phyloP scores from a whole-genome alignment of 225 moss, liverwort and hornwort genomes.

The Pseudisothecium myosuroides region DNA sequence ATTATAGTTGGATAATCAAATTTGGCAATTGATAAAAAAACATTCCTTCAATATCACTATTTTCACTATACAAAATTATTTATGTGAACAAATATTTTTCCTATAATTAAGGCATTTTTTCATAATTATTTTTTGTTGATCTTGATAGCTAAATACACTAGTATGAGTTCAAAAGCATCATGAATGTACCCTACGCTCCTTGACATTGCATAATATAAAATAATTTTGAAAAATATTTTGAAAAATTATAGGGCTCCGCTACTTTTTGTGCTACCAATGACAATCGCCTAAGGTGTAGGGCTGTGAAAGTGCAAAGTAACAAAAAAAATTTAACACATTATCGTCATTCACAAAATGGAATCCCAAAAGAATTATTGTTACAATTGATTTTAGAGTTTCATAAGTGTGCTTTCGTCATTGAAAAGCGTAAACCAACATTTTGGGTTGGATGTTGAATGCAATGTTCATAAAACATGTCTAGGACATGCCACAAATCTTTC shows the following conservation, averaged over 20 bases:
- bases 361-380: not conserved
- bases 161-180: not conserved
- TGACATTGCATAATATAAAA: not conserved
- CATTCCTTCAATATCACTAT: too few species aligned
- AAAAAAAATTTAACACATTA: not conserved
- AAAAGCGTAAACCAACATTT: not conserved
- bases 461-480: too few species aligned
- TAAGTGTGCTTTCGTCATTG: not conserved
- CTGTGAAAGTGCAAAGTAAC: fast-evolving
- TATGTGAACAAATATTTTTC: too few species aligned
- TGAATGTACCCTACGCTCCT: not conserved
- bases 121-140: too few species aligned
- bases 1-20: too few species aligned
- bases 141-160: fast-evolving
- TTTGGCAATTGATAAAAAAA: too few species aligned
- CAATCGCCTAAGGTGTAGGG: not conserved
- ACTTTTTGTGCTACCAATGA: fast-evolving
- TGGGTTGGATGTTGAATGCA: too few species aligned
- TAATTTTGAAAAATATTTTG: not conserved
- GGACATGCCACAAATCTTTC: not conserved
- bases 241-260: fast-evolving
- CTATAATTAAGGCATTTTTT: too few species aligned
- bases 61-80: too few species aligned
- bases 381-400: not conserved
- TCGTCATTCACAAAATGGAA: not conserved